Conservation (phyloP, 2,329 filamentous ascomycete species). For the Chaetomiaceae sp. region DNA sequence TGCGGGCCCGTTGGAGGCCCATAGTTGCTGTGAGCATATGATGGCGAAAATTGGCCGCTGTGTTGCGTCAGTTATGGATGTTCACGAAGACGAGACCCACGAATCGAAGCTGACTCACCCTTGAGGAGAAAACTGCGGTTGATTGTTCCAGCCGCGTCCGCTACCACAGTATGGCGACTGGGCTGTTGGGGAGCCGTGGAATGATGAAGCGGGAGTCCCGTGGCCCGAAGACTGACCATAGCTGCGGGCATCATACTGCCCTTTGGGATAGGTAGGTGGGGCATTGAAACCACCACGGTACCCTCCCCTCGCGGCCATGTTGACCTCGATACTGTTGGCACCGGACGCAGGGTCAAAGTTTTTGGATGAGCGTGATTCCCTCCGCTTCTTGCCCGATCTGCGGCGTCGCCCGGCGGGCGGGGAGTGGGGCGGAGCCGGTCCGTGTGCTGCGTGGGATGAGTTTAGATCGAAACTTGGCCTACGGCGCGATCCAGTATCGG, state of each 20-base stretch:
- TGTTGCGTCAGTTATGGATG: constrained; percentile 26
- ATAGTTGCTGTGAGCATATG: constrained; percentile 54
- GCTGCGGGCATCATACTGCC: constrained; percentile 36
- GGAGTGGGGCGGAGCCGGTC: constrained; percentile 13
- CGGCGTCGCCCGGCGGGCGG: constrained; percentile 16
- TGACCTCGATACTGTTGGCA: constrained; percentile 48
- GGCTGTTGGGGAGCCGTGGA: constrained; percentile 41
- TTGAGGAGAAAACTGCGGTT: constrained; percentile 37
- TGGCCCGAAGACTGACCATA: constrained; percentile 39
- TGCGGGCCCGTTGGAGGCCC: constrained; percentile 50
- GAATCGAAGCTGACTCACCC: constrained; percentile 33
- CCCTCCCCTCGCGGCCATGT: constrained; percentile 43
- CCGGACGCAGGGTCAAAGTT: constrained; percentile 39
- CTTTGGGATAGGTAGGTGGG: constrained; percentile 35
- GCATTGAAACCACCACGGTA: constrained; percentile 41
- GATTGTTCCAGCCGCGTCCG: constrained; percentile 38
- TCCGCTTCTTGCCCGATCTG: constrained; percentile 34
- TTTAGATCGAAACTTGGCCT: constrained; percentile 19
- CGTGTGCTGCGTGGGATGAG: constrained; percentile 10
- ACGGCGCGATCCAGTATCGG: constrained; percentile 24
- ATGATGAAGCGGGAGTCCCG: constrained; percentile 41
- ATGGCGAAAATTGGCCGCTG: constrained; percentile 58
- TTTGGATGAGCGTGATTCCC: constrained; percentile 37
- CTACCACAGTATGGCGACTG: constrained; percentile 40
- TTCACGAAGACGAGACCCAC: not conserved